Percentiles rank a stretch among this genome's conserved stretches.
Evolutionary conservation across 2,329 filamentous ascomycete genomes (phyloP).

Genomic region (Epichloe brachyelytri): DNA sequence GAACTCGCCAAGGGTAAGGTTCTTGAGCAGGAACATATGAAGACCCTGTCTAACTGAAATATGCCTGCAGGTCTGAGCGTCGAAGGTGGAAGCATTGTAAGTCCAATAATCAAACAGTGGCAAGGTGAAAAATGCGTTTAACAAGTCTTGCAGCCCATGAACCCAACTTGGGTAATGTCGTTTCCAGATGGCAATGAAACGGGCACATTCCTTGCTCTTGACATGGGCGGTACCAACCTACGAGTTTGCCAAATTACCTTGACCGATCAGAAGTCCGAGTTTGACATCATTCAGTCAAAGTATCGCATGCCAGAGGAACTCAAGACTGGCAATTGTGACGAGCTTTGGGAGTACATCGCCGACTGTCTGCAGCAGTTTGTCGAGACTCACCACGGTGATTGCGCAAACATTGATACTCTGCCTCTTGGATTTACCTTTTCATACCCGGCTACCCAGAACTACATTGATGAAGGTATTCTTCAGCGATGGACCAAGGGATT

Average conservation of each 20-base stretch:
- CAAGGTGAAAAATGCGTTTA: slow-evolving; percentile 7
- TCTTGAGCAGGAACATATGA: not conserved
- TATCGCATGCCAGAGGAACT: slow-evolving; percentile 90
- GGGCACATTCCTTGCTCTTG: slow-evolving; percentile 77
- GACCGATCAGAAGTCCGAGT: slow-evolving; percentile 76
- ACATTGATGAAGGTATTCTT: slow-evolving; percentile 82
- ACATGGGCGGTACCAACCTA: slow-evolving; percentile 94
- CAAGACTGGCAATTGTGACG: slow-evolving; percentile 70
- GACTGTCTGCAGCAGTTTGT: slow-evolving; percentile 87
- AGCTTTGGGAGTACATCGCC: slow-evolving; percentile 91
- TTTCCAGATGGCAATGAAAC: slow-evolving; percentile 79
- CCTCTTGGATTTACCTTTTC: slow-evolving; percentile 93
- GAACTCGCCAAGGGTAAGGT: slow-evolving; percentile 73
- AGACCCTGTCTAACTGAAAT: slow-evolving; percentile 6
- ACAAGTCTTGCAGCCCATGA: slow-evolving; percentile 64
- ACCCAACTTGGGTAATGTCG: slow-evolving; percentile 89
- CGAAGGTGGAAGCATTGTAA: slow-evolving; percentile 84
- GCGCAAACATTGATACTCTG: slow-evolving; percentile 47
- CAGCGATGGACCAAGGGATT: slow-evolving; percentile 98
- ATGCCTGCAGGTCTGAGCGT: slow-evolving; percentile 54
- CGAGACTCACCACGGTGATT: slow-evolving; percentile 65
- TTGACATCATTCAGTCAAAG: slow-evolving; percentile 91
- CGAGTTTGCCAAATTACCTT: slow-evolving; percentile 88
- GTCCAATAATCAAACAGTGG: slow-evolving; percentile 20
- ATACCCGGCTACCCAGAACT: slow-evolving; percentile 85